Evolutionary conservation across 805 yeast genomes (phyloP).

Genomic region (Blastobotrys mokoenaii): DNA sequence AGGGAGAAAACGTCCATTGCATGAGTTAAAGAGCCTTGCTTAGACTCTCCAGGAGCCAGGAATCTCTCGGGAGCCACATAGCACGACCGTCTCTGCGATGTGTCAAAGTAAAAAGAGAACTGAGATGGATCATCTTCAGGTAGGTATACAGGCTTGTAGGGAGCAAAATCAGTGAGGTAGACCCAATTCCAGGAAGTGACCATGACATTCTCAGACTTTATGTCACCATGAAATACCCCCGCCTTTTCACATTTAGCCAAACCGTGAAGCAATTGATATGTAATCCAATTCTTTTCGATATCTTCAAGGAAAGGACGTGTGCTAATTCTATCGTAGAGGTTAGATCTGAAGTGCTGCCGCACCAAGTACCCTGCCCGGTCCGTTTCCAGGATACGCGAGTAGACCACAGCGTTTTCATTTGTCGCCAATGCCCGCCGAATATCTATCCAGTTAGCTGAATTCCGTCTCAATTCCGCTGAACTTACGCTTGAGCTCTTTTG

Average conservation of each 20-base stretch:
- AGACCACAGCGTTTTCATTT: slow-evolving; percentile 61
- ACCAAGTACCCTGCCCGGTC: slow-evolving; percentile 87
- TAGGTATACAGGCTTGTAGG: slow-evolving; percentile 71
- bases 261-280: slow-evolving; percentile 67
- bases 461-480: background rate
- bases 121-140: slow-evolving; percentile 94
- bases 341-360: slow-evolving; percentile 70
- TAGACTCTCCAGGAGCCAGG: slow-evolving; percentile 21
- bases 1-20: slow-evolving; percentile 62
- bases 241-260: slow-evolving; percentile 54
- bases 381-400: slow-evolving; percentile 68
- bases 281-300: slow-evolving; percentile 76
- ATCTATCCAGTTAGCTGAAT: slow-evolving; percentile 29
- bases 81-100: slow-evolving; percentile 77
- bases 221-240: slow-evolving; percentile 75
- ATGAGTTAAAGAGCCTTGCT: slow-evolving; percentile 34
- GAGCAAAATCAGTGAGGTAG: slow-evolving; percentile 72
- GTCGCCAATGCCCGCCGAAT: slow-evolving; percentile 30
- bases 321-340: slow-evolving; percentile 77
- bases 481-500: slow-evolving; percentile 17
- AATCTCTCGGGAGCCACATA: slow-evolving; percentile 95
- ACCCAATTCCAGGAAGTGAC: slow-evolving; percentile 89
- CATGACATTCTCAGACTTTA: slow-evolving; percentile 81
- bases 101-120: slow-evolving; percentile 86
- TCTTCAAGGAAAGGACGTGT: slow-evolving; percentile 79